Evolutionary conservation across 106 monocot species (phyloP).

Genomic region (Chionographis japonica): DNA sequence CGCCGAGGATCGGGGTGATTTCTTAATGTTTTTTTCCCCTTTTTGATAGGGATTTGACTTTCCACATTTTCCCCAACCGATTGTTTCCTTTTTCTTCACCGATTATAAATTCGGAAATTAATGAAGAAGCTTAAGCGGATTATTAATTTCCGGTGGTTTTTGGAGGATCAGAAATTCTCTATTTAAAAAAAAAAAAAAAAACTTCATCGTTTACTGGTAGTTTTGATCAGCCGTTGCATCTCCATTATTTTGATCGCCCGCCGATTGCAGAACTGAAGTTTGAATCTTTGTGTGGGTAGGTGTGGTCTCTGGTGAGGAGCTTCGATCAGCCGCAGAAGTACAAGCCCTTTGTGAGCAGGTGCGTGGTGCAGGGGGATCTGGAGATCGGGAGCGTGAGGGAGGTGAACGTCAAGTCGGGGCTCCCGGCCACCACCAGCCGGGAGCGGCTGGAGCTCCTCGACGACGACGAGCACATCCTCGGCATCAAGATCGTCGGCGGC

Average conservation of each 20-base stretch:
- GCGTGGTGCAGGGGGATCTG: slow-evolving; percentile 52
- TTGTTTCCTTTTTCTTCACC: not conserved
- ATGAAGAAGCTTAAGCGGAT: too few relatives aligned
- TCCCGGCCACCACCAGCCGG: slow-evolving; percentile 86
- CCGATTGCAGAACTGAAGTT: not conserved
- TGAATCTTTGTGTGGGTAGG: slow-evolving; percentile 24
- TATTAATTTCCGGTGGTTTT: too few relatives aligned
- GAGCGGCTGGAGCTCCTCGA: slow-evolving; percentile 78
- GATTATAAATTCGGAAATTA: not conserved
- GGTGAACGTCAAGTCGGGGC: slow-evolving; percentile 80
- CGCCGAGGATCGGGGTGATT: too few relatives aligned
- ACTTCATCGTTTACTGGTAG: too few relatives aligned
- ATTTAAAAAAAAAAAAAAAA: too few relatives aligned
- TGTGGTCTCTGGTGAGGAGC: slow-evolving; percentile 82
- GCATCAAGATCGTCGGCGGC: slow-evolving; percentile 78
- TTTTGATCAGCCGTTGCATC: not conserved
- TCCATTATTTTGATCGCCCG: not conserved
- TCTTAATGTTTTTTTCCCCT: too few relatives aligned
- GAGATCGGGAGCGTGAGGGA: slow-evolving; percentile 83
- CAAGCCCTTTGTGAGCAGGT: slow-evolving; percentile 87
- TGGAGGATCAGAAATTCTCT: too few relatives aligned
- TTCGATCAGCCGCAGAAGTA: slow-evolving; percentile 84
- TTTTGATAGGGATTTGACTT: not conserved
- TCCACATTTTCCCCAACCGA: not conserved
- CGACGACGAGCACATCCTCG: slow-evolving; percentile 66